Evolutionary conservation across 805 yeast genomes (phyloP).

Genomic region (Yarrowia divulgata): DNA sequence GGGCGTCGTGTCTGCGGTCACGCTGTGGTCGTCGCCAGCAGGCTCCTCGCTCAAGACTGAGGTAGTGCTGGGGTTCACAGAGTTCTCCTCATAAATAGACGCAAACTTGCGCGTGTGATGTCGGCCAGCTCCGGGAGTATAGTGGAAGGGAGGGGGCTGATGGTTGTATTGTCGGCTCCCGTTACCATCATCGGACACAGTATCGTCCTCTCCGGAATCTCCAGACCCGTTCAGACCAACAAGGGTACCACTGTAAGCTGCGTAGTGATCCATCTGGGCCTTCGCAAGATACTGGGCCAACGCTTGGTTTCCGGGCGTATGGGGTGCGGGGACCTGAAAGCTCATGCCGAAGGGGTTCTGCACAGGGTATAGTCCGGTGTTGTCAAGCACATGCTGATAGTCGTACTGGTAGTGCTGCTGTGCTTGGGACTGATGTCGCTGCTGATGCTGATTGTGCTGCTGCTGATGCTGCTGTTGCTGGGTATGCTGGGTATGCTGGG

Average conservation of each 20-base stretch:
- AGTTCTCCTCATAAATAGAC: constrained; percentile 33
- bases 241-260: constrained; percentile 27
- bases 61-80: constrained; percentile 26
- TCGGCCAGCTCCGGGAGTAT: constrained; percentile 36
- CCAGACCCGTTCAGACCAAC: constrained; percentile 6
- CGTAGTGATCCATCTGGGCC: constrained; percentile 35
- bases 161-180: constrained; percentile 26
- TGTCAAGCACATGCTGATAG: constrained; percentile 22
- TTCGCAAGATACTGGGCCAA: constrained; percentile 35
- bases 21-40: constrained; percentile 21
- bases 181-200: constrained; percentile 27
- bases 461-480: constrained; percentile 3
- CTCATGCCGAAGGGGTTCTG: constrained; percentile 33
- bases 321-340: constrained; percentile 37
- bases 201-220: constrained; percentile 20
- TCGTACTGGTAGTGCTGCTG: constrained; percentile 26
- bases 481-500: not conserved
- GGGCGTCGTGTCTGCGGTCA: constrained; percentile 33
- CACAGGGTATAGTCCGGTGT: constrained; percentile 26
- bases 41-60: constrained; percentile 34
- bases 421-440: constrained; percentile 15
- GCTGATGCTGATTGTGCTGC: constrained; percentile 13
- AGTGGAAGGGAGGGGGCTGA: constrained; percentile 36
- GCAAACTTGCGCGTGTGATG: constrained; percentile 35
- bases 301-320: constrained; percentile 36